These are phyloP conservation scores for Blumeriella jaapii DNA, from an alignment of 2,329 filamentous ascomycete species.

Conservation along the genomic window DNA sequence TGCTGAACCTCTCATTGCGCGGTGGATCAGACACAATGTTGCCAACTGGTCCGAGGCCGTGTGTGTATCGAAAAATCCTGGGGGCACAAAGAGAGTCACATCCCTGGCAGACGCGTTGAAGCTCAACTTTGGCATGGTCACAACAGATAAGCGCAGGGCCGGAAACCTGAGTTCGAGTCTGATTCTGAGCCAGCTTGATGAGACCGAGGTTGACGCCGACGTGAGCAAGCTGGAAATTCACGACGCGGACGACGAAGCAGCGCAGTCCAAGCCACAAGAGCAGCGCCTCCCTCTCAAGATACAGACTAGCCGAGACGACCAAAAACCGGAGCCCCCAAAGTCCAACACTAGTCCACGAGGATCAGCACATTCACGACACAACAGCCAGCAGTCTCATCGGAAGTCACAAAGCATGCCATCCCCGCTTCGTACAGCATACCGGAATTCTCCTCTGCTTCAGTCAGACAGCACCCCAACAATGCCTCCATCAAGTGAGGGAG, in stretches of 20 bases:
- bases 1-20: slow-evolving; percentile 86
- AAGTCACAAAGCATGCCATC: slow-evolving; percentile 14
- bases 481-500: slow-evolving; percentile 22
- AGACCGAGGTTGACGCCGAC: slow-evolving; percentile 34
- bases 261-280: slow-evolving; percentile 1
- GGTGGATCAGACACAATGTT: slow-evolving; percentile 89
- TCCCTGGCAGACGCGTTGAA: slow-evolving; percentile 92
- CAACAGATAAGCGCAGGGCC: slow-evolving; percentile 61
- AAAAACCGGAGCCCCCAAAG: slow-evolving; percentile 10
- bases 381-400: slow-evolving; percentile 19
- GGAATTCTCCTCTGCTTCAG: slow-evolving; percentile 17
- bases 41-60: slow-evolving; percentile 82
- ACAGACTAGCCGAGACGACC: slow-evolving; percentile 6
- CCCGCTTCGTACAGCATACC: slow-evolving; percentile 16
- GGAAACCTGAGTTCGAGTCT: slow-evolving; percentile 65
- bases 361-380: slow-evolving; percentile 17
- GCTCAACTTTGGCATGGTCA: slow-evolving; percentile 95
- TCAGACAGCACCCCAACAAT: slow-evolving; percentile 15
- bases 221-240: slow-evolving; percentile 22
- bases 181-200: slow-evolving; percentile 59
- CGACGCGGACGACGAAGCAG: slow-evolving; percentile 11
- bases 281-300: slow-evolving; percentile 12
- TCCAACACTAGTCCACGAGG: slow-evolving; percentile 12
- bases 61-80: slow-evolving; percentile 95
- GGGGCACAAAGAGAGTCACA: slow-evolving; percentile 92